Evolutionary conservation across 106 monocot species (phyloP).

Genomic region (Allium cepa): DNA sequence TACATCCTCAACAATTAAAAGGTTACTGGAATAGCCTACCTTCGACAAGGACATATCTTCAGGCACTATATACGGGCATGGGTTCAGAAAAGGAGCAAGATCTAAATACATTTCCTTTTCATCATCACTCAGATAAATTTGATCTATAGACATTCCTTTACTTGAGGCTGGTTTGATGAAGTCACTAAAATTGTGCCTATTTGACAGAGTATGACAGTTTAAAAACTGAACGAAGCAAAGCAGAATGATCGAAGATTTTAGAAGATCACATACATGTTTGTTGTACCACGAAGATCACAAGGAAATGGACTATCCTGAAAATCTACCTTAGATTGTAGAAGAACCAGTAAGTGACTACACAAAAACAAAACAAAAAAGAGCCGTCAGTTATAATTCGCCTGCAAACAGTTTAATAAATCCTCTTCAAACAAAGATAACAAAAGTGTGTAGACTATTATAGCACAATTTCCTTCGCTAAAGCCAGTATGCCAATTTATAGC

Average conservation of each 20-base stretch:
- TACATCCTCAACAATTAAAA: no score
- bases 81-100: slow-evolving; percentile 96
- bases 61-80: slow-evolving; percentile 90
- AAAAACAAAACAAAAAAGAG: slow-evolving; percentile 2
- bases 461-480: no score
- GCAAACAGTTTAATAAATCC: neutral
- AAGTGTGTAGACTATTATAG: no score
- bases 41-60: slow-evolving; percentile 99
- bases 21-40: slow-evolving; percentile 21
- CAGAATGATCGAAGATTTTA: neutral
- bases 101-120: slow-evolving; percentile 86
- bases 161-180: slow-evolving; percentile 75
- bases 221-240: no score
- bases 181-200: slow-evolving; percentile 47
- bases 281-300: slow-evolving; percentile 53
- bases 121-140: slow-evolving; percentile 66
- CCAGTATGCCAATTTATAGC: no score
- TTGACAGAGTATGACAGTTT: neutral
- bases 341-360: slow-evolving; percentile 78
- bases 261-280: slow-evolving; percentile 46
- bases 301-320: slow-evolving; percentile 86
- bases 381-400: neutral
- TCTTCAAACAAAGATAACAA: neutral
- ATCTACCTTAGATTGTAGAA: slow-evolving; percentile 89
- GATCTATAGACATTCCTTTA: slow-evolving; percentile 69